Evolutionary conservation across 2,329 filamentous ascomycete genomes (phyloP).

Genomic region (Botrytis tulipae): DNA sequence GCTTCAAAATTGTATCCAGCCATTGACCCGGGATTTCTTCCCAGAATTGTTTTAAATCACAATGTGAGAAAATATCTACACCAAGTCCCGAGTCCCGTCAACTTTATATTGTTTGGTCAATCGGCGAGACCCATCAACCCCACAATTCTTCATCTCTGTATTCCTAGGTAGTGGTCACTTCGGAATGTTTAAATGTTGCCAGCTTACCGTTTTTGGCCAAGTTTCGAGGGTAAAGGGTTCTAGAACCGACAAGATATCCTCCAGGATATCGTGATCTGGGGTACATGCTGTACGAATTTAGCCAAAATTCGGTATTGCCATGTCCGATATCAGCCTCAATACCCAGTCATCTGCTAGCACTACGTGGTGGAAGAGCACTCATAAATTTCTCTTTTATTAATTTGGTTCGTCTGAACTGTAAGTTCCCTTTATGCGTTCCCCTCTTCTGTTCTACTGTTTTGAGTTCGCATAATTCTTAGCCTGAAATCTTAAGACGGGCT

Average conservation of each 20-base stretch:
- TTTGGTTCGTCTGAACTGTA: background rate
- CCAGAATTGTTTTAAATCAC: background rate
- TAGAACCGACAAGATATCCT: background rate
- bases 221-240: background rate
- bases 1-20: background rate
- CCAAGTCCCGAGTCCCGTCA: background rate
- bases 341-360: background rate
- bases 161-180: background rate
- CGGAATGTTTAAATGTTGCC: background rate
- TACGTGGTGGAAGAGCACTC: background rate
- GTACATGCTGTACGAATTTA: conserved; percentile 3
- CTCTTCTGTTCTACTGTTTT: conserved; percentile 4
- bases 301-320: background rate
- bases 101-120: background rate
- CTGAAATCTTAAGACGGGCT: conserved; percentile 6
- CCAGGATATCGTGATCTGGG: background rate
- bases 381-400: background rate
- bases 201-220: background rate
- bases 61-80: background rate
- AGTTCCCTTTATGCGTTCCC: conserved; percentile 1
- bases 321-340: background rate
- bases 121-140: background rate
- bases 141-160: background rate
- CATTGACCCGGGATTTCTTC: background rate
- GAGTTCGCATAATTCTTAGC: background rate